Base-by-base conservation (phyloP, 129 eudicot genomes). In the Solidago caesia region DNA sequence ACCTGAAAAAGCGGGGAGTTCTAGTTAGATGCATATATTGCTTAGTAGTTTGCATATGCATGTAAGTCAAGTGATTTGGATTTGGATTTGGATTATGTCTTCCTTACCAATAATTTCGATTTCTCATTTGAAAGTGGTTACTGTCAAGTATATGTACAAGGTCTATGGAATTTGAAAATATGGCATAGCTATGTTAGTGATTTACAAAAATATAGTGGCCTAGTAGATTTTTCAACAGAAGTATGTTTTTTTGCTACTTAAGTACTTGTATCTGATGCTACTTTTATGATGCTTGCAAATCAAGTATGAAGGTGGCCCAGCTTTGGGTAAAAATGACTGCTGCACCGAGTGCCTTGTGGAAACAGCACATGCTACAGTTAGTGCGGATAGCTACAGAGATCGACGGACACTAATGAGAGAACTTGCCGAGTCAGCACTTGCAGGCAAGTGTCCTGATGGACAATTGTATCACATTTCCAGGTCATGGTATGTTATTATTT, bases 361-460 rank as follows among this genome's bases (percentile, higher is more conserved):
- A 72, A 75, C 77, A 60, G 96, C 94, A 73, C 84, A 78, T 12
- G 83, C 82, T 14, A 81, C 73, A 74, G 92, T 85, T 25, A 87
- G 83, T 70, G 96, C 99, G 64, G 85, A 87, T 84, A 91, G 85
- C 76, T 94, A 86, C 52, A 83, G 90, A 79, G 97, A 94, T 84
- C 80, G 82, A 55, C 82, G 97, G 56, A 81, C 77, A 47, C 68
- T 48, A 71, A 91, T 94, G 96, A 91, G 86, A 77, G 97, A 88
- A 77, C 81, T 85, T 72, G 99, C 97, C 47, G 99, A 94, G 76
- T 90, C 89, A 68, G 97, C 96, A 74, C 97, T 94, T 81, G 74
- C 99, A 21, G 97, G 99, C 70, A 84, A 70, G 45, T 78, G 66
- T 85, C 72, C 67, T 13, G 99, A 88, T 77, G 97, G 90, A 77